Base-by-base conservation (phyloP, 768 basidiomycete genomes). In the Gymnopilus junonius region DNA sequence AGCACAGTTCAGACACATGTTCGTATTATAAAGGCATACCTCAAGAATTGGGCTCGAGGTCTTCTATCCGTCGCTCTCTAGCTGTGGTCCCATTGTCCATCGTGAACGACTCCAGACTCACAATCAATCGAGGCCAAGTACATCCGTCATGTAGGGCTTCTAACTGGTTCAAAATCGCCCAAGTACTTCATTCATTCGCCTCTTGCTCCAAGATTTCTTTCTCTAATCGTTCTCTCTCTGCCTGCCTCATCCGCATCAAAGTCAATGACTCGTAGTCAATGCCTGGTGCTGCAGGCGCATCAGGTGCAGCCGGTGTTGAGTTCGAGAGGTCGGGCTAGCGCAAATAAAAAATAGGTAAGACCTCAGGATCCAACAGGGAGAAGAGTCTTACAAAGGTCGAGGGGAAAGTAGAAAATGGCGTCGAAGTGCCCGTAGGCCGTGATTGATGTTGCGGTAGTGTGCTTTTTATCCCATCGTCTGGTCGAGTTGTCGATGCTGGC, bases 231-330 rank as follows among this genome's bases (percentile, higher is more conserved):
- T 87, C 89, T 39, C 90, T 82, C 73, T 94, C 93, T 0, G 93
- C 92, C 70, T 94, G 91, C 35, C 93, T 82, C 71, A 95, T 79
- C 4, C 93, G 85, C 82, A 94, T 84, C 35, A 95, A 80, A 0
- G 92, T 94, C 62, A 94, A 70, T 2, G 89, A 86, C 75, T 94
- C 93, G 59, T 89, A 95, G 71, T 94, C 91, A 51, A 94, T 67
- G 1, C 83, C 84, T 11, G 79, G 69, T 21, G 74, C 65, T 20
- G 71, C 53, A n/a, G 75, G 32, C 20, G 61, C 56, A 17, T 62
- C 25, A 7, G 68, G 64, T 21, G 70, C 72, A n/a, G 68, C 42
- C 17, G 70, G 63, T 21, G 65, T 71, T 63, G 29, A 66, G 63
- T 56, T 69, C 29, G 48, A 51, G 2, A 51, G 48, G 29, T 75